phyloP scores from a whole-genome alignment of 768 basidiomycete genomes.

The Mycena galericulata region DNA sequence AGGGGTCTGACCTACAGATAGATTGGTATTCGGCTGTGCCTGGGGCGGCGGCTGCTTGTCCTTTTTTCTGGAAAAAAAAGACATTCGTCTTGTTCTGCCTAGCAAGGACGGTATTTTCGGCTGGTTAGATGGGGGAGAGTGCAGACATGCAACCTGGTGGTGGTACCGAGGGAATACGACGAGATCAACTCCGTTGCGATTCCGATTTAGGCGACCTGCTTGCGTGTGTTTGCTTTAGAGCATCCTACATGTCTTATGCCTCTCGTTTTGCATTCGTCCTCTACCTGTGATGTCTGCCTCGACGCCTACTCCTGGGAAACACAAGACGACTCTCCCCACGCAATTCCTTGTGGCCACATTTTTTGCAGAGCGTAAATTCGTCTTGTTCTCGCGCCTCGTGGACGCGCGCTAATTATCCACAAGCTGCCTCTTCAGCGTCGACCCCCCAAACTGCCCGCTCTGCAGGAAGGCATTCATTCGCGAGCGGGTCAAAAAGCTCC shows the following conservation, averaged over 20 bases:
- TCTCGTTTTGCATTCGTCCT: conserved; percentile 75
- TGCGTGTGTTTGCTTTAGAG: too few species aligned
- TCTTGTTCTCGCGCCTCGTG: conserved; percentile 20
- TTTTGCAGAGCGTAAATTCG: conserved; percentile 74
- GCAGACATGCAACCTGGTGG: background rate
- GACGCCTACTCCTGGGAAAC: conserved; percentile 69
- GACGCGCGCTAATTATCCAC: conserved; percentile 5
- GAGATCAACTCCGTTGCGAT: background rate
- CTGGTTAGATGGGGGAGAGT: conserved; percentile 21
- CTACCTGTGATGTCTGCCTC: conserved; percentile 82
- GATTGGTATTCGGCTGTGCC: conserved; percentile 59
- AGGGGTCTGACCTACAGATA: conserved; percentile 71
- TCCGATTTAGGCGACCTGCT: background rate
- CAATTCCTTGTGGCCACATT: conserved; percentile 82
- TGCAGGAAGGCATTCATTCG: conserved; percentile 71
- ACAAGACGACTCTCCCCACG: conserved; percentile 67
- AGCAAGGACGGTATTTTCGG: conserved; percentile 75
- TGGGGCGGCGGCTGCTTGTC: conserved; percentile 64
- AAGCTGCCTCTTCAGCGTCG: conserved; percentile 67
- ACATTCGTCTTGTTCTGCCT: conserved; percentile 82
- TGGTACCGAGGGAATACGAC: background rate
- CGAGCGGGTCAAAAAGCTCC: conserved; percentile 74
- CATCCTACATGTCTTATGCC: conserved; percentile 43
- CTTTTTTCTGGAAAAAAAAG: conserved; percentile 94
- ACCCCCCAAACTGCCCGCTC: conserved; percentile 69